These are phyloP conservation scores for Hyphopichia burtonii DNA, from an alignment of 1,139 yeast genomes.

Conservation along the genomic window DNA sequence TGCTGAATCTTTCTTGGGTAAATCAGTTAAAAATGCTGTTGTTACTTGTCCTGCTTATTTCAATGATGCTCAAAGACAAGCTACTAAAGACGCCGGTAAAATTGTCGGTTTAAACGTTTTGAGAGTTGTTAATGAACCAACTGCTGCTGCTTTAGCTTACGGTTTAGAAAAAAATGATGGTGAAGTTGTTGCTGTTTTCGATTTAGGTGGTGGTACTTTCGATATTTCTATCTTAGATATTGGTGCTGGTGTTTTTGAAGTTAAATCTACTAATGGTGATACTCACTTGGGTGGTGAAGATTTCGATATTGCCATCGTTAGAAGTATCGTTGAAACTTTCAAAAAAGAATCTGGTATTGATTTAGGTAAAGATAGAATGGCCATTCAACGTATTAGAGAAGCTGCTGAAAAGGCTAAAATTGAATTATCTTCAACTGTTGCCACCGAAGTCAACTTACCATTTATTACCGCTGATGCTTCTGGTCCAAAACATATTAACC, in stretches of 20 bases:
- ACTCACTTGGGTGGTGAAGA: conserved; percentile 93
- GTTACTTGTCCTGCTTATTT: conserved; percentile 98
- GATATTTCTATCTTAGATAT: conserved; percentile 83
- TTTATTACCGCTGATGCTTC: conserved; percentile 95
- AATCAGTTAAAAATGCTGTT: conserved; percentile 81
- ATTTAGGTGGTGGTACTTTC: conserved; percentile 88
- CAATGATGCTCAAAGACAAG: conserved; percentile 98
- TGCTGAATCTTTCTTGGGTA: conserved; percentile 89
- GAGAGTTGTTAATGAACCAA: conserved; percentile 98
- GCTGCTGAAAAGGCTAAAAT: conserved; percentile 99
- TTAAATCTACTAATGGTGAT: conserved; percentile 86
- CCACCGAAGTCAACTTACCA: conserved; percentile 95
- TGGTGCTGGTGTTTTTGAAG: conserved; percentile 87
- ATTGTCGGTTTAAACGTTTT: conserved; percentile 94
- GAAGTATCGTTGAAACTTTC: conserved; percentile 88
- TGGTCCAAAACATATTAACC: conserved; percentile 98
- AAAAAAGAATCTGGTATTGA: conserved; percentile 91
- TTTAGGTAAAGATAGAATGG: conserved; percentile 92
- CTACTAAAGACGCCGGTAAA: conserved; percentile 98
- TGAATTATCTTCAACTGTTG: conserved; percentile 89
- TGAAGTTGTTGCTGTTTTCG: conserved; percentile 79
- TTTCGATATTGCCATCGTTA: conserved; percentile 82
- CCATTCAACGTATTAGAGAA: conserved; percentile 98
- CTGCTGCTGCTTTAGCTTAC: conserved; percentile 98
- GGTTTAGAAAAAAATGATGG: conserved; percentile 86